Base-by-base conservation (phyloP, 805 yeast genomes). In the Hanseniaspora pseudoguilliermondii region DNA sequence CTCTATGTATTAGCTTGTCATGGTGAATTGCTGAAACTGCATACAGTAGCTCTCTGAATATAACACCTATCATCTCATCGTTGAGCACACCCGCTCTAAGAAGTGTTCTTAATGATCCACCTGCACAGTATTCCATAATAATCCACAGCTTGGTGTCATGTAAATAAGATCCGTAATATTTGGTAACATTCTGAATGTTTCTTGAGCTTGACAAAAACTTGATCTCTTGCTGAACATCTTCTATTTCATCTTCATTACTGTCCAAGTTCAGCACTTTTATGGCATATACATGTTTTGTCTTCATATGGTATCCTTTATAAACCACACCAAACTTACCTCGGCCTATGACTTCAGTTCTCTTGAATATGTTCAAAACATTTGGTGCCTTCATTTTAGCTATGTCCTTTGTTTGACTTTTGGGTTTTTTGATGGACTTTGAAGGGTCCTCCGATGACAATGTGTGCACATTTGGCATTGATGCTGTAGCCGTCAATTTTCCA, bases 311-410 rank as follows among this genome's bases (percentile, higher is more conserved):
- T 21, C 95, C 98, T 67, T 89, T 90, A 69, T 91, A 93, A 5
- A 93, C 99, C 27, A 90, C 83, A 47, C 99, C 99, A 69, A 93
- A 93, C 72, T 89, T 93, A 23, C 99, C 99, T 57, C 95, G 78
- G 9, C 98, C 99, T 15, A 95, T 84, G 36, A 89, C 83, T 69
- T 93, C 97, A 15, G 91, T 83, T 48, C 96, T 77, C 63, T 84
- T 82, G 70, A 83, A 89, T 55, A 78, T 61, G 51, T 68, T 65
- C 16, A 66, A 63, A 4, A 72, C 69, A 55, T 66, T 67, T 36
- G 58, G 57, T 20, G 53, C 27, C 7, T 25, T 27, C 20, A 29
- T 29, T 34, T 21, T 32, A 20, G 9, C 4, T n/a, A 39, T 34
- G 16, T 23, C 44, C 43, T 32, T 38, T 23, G 38, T 7, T 8